Evolutionary conservation across 495 filamentous ascomycete genomes (phyloP).

Genomic region (Xylaria acuta): DNA sequence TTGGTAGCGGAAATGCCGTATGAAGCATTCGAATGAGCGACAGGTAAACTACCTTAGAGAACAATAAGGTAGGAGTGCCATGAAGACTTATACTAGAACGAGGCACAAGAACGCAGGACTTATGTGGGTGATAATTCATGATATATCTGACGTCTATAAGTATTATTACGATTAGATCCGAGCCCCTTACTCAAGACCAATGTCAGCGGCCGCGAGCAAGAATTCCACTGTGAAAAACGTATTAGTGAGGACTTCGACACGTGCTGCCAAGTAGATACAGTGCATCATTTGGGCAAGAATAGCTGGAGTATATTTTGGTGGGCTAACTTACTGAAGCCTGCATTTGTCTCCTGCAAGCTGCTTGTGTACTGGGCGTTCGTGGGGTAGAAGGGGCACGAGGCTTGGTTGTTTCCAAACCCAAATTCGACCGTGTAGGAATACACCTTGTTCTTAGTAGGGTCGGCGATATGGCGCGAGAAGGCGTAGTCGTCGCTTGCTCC

Average conservation of each 20-base stretch:
- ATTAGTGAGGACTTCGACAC: neutral
- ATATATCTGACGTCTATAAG: neutral
- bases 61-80: neutral
- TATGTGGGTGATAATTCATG: neutral
- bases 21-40: neutral
- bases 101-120: neutral
- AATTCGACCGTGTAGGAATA: slow-evolving; percentile 53
- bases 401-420: slow-evolving; percentile 43
- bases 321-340: slow-evolving; percentile 41
- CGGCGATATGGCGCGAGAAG: slow-evolving; percentile 37
- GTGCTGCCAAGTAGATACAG: neutral
- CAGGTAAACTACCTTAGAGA: neutral
- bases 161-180: neutral
- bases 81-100: neutral
- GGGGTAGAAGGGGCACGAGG: slow-evolving; percentile 46
- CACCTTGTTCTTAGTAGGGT: slow-evolving; percentile 41
- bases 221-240: slow-evolving; percentile 16
- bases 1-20: neutral
- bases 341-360: slow-evolving; percentile 45
- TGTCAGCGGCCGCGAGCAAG: slow-evolving; percentile 15
- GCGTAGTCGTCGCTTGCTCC: slow-evolving; percentile 49
- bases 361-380: slow-evolving; percentile 39
- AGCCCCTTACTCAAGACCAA: slow-evolving; percentile 10
- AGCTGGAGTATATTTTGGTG: neutral
- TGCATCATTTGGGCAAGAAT: neutral